These are phyloP conservation scores for Coemansia umbellata DNA, from an alignment of 192 early-diverging fungal species.

Conservation along the genomic window DNA sequence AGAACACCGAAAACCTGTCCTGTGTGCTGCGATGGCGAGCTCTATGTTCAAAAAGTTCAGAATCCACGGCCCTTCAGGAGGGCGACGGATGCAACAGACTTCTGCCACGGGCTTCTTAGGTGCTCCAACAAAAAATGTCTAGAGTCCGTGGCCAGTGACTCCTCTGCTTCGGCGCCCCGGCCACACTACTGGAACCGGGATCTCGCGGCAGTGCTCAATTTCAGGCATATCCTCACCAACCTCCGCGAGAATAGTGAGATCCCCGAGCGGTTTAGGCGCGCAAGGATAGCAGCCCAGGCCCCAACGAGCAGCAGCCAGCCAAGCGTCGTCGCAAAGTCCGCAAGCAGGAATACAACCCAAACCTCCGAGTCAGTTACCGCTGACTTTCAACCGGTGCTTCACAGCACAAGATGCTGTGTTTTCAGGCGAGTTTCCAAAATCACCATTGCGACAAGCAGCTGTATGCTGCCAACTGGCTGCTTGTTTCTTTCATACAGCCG, in stretches of 20 bases:
- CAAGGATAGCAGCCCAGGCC: neutral
- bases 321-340: no score
- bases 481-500: no score
- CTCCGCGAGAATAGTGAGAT: neutral
- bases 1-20: neutral
- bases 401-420: no score
- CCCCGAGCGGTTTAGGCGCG: neutral
- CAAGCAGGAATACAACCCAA: no score
- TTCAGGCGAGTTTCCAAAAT: no score
- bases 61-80: neutral
- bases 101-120: neutral
- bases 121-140: neutral
- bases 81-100: neutral
- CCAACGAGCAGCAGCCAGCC: neutral
- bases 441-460: no score
- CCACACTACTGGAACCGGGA: neutral
- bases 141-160: neutral
- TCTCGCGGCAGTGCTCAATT: neutral
- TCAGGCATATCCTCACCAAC: neutral
- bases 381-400: no score
- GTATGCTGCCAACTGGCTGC: no score
- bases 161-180: no score
- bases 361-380: no score
- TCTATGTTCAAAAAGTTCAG: neutral
- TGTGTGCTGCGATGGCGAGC: neutral